Evolutionary conservation across 805 yeast species (phyloP), one percentile per base, ranked within the genome.

Genomic region (Saturnispora dispora): DNA sequence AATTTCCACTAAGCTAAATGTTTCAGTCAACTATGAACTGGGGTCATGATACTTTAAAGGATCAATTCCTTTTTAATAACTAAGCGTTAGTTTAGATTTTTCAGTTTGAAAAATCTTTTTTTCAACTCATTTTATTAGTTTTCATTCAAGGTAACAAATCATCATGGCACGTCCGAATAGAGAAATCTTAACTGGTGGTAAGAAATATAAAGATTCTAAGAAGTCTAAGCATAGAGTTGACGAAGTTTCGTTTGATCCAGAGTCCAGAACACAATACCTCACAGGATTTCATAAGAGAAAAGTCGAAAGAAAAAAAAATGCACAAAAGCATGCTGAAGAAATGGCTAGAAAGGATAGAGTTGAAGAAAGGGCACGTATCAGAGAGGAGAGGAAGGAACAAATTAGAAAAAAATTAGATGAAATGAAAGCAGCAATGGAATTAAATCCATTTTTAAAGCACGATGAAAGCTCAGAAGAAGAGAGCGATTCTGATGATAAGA

Each of bases 231-330:
- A 77, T 62, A 76, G 88, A 39, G 89, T 87, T 2, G 90, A 79
- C 27, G 96, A 88, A 65, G 95, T 93, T 28, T 80, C 78, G 2
- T 93, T 89, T 65, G 93, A 93, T 67, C 79, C 81, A 56, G 85
- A 77, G 18, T 77, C 85, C n/a, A 71, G 97, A 64, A 69, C 74
- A 30, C 96, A 91, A 54, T 91, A 82, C 65, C 71, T 91, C 58
- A 91, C 97, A 3, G 99, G 99, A 40, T 91, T 91, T 67, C 98
- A 93, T 67, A 91, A 91, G 70, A 78, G 99, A 62, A 91, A 91
- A 65, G 65, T 91, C 17, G 86, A 86, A 62, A 77, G 98, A 65
- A 85, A 86, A 69, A 90, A 88, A 70, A 82, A 83, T 57, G 98
- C 97, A 0, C 81, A 79, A 58, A 87, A 78, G 53, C 81, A 74